Conservation (phyloP, 345 rosid genomes). For the Psidium guajava region DNA sequence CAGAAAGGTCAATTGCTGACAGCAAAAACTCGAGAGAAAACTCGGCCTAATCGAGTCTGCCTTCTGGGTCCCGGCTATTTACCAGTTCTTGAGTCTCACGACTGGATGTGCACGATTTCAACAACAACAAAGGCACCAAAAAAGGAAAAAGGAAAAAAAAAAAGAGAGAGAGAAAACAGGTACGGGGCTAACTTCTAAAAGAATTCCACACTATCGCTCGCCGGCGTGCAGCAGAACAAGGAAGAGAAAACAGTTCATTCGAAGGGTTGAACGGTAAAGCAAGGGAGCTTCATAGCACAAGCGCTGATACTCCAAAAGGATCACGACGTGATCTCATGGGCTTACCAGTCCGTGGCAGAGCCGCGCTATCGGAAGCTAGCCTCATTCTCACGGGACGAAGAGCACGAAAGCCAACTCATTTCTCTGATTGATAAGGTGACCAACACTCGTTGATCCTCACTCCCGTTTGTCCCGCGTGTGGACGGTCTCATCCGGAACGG, state of each 20-base stretch:
- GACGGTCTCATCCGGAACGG: neutral
- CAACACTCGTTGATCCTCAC: too few relatives aligned
- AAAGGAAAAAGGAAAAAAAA: too few relatives aligned
- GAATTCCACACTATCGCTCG: neutral
- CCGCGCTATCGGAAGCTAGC: neutral
- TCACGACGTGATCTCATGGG: neutral
- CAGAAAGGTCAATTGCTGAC: neutral
- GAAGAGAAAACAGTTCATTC: neutral
- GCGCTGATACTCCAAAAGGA: neutral
- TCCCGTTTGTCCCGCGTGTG: neutral
- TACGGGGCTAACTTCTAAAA: neutral
- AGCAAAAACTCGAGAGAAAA: neutral
- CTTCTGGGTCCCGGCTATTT: neutral
- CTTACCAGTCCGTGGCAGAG: neutral
- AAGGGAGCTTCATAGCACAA: neutral
- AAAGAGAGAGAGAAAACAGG: neutral
- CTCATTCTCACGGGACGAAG: slow-evolving; percentile 45
- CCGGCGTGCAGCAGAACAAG: neutral
- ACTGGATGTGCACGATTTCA: neutral
- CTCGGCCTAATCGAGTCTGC: neutral
- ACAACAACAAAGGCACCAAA: neutral
- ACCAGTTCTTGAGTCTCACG: neutral
- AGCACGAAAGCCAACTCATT: slow-evolving; percentile 82
- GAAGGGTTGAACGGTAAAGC: neutral
- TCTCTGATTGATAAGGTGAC: neutral